Conservation (phyloP, 2,329 filamentous ascomycete species). For the Arthrobotrys pseudoclavata region DNA sequence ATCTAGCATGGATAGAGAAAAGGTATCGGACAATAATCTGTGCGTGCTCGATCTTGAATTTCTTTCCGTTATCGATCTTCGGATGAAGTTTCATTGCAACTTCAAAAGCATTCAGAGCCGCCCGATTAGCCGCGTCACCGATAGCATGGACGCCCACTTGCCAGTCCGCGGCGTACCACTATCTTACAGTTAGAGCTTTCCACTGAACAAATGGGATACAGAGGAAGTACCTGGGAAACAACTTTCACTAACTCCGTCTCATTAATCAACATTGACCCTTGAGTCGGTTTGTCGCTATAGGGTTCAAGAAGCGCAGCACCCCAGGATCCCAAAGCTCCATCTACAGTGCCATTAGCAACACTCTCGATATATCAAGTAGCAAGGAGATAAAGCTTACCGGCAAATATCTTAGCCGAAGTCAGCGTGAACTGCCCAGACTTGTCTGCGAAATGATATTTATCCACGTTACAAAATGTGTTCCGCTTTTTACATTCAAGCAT, state of each 20-base stretch:
- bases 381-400: constrained; percentile 68
- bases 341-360: constrained; percentile 65
- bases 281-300: constrained; percentile 75
- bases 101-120: constrained; percentile 75
- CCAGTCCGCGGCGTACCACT: constrained; percentile 74
- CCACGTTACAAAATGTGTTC: constrained; percentile 73
- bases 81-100: constrained; percentile 68
- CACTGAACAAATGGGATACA: neutral
- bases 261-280: constrained; percentile 77
- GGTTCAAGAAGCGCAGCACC: constrained; percentile 79
- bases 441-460: constrained; percentile 67
- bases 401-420: constrained; percentile 78
- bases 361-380: neutral
- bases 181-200: neutral
- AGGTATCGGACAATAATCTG: constrained; percentile 72
- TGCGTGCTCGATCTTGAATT: constrained; percentile 78
- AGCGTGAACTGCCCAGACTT: constrained; percentile 71
- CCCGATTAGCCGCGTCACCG: constrained; percentile 77
- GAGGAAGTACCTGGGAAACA: constrained; percentile 16
- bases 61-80: constrained; percentile 68
- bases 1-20: neutral
- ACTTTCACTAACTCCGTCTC: constrained; percentile 69
- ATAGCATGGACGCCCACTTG: constrained; percentile 82
- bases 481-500: constrained; percentile 77
- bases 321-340: constrained; percentile 79